Base-by-base conservation (phyloP, 169 alveolate genomes). In the Plasmodium knowlesi region DNA sequence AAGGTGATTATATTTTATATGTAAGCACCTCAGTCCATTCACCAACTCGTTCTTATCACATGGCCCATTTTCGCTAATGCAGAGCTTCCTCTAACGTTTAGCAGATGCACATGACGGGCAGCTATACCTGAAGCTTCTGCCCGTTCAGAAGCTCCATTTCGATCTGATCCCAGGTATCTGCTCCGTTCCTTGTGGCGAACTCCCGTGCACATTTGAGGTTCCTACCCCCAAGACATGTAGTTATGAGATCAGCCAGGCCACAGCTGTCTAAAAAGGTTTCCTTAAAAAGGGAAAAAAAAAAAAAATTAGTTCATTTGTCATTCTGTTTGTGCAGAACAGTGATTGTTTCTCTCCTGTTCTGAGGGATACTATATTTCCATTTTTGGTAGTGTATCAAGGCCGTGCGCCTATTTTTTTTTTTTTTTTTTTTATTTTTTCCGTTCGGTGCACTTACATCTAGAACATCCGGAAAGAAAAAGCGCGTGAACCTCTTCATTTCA, bases 211-310 rank as follows among this genome's bases (percentile, higher is more conserved):
- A 98, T 74, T 97, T 95, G 25, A 97, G 97, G 94, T 98, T 98
- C 53, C 99, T 94, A 0, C 99, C 99, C 8, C 99, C 99, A 37
- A 97, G 95, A 79, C 98, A 97, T 19, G 99, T 98, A 28, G 99
- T 97, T 57, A 98, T 97, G 71, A 97, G 94, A 92, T 98, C 99
- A 5, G 99, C 99, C 70, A 97, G 93, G n/a, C 99, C 99, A 50
- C 98, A 98, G 57, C 98, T 96, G 82, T 98, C 99, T 86, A 97
- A 96, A 37, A 98, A 98, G 25, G 98, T 98, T 41, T 97, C 97
- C 91, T 97, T 83, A 79, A 93, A 92, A 71, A 83, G 81, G 83
- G 32, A 95, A 92, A 84, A 92, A 78, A 67, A 95, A 92, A 46
- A 46, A 46, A 46, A 46, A 46, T 12, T 46, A 46, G 19, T 46